Evolutionary conservation across 495 filamentous ascomycete genomes (phyloP).

Genomic region (Poronia punctata): DNA sequence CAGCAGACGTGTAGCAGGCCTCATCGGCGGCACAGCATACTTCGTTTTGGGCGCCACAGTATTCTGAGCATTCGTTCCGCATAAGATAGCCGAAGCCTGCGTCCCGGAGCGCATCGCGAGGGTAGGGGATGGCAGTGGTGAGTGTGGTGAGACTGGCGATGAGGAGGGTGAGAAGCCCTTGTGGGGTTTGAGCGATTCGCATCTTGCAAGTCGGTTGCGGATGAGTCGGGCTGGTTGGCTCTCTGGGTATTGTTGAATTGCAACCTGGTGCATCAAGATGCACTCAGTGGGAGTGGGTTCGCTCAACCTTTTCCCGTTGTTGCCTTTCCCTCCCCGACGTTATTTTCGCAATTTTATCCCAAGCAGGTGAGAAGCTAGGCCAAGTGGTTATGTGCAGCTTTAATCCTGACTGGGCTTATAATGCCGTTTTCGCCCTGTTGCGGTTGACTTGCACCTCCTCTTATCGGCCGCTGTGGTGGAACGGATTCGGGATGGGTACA

Average conservation of each 20-base stretch:
- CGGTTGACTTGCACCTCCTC: conserved; percentile 1
- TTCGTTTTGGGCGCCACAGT: conserved; percentile 60
- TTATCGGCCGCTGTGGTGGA: neutral
- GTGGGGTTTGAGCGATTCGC: conserved; percentile 12
- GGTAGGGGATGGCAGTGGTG: conserved; percentile 35
- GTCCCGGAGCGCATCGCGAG: conserved; percentile 27
- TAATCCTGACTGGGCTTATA: conserved; percentile 5
- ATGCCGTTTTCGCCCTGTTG: neutral
- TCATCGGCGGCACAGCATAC: conserved; percentile 59
- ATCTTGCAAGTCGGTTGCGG: conserved; percentile 19
- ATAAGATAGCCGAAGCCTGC: conserved; percentile 35
- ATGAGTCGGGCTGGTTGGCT: conserved; percentile 1
- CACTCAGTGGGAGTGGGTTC: conserved; percentile 6
- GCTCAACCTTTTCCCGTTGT: conserved; percentile 2
- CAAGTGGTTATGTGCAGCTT: conserved; percentile 5
- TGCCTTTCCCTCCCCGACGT: conserved; percentile 2
- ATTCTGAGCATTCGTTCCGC: conserved; percentile 49
- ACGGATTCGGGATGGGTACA: no score
- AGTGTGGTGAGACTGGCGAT: conserved; percentile 28
- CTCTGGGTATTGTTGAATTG: neutral
- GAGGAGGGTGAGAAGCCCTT: conserved; percentile 18
- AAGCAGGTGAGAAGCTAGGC: no score
- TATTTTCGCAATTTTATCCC: no score
- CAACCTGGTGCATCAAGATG: neutral
- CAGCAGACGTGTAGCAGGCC: conserved; percentile 57